Evolutionary conservation across 1,139 yeast genomes (phyloP).

Genomic region (Scheffersomyces segobiensis): DNA sequence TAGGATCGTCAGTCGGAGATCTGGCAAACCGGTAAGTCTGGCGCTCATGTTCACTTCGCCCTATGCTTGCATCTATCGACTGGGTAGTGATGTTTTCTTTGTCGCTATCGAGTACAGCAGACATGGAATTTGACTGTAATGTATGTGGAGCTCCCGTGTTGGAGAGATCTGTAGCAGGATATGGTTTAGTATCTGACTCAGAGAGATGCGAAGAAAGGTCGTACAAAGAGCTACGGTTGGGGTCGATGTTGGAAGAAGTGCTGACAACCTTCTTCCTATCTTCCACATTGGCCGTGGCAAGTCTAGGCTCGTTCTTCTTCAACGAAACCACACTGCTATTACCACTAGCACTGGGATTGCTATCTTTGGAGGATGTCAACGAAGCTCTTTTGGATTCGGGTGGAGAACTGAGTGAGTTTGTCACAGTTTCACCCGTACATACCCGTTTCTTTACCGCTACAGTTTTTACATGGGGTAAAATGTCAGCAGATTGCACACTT

Average conservation of each 20-base stretch:
- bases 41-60: not conserved
- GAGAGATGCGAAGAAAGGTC: slow-evolving; percentile 12
- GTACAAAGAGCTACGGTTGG: slow-evolving; percentile 15
- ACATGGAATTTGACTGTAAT: not conserved
- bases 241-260: slow-evolving; percentile 19
- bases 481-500: not conserved
- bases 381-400: not conserved
- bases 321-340: slow-evolving; percentile 11
- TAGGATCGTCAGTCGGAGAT: not conserved
- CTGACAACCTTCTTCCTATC: slow-evolving; percentile 16
- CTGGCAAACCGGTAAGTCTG: not conserved
- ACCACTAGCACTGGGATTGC: slow-evolving; percentile 3
- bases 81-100: not conserved
- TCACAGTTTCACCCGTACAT: not conserved
- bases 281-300: slow-evolving; percentile 6
- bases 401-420: not conserved
- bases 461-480: not conserved
- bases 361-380: not conserved
- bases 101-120: not conserved
- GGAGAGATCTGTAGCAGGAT: slow-evolving; percentile 23
- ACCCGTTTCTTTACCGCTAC: not conserved
- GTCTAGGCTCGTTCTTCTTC: slow-evolving; percentile 10
- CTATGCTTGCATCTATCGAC: not conserved
- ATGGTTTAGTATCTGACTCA: slow-evolving; percentile 14
- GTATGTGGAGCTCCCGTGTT: slow-evolving; percentile 14